A percentile compares a stretch with the other conserved stretches of the same genome.
Evolutionary conservation across 1,284 basidiomycete genomes (phyloP).

Genomic region (Fomitiporia mediterranea): DNA sequence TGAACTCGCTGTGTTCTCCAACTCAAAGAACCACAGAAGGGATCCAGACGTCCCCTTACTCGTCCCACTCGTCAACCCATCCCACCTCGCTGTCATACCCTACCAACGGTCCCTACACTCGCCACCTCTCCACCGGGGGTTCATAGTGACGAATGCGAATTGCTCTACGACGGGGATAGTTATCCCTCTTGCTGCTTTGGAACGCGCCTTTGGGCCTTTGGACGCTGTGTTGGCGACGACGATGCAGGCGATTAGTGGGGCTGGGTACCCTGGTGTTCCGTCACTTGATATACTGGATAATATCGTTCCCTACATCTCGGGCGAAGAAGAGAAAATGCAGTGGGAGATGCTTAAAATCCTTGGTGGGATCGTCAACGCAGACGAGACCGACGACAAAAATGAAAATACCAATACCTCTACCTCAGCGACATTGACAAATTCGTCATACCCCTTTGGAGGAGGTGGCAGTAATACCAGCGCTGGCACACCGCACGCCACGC

Average conservation of each 20-base stretch:
- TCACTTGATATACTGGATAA: constrained; percentile 95
- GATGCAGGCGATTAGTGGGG: constrained; percentile 97
- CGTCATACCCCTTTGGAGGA: background rate
- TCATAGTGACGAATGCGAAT: constrained; percentile 98
- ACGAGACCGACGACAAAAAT: constrained; percentile 34
- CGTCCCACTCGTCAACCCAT: constrained; percentile 93
- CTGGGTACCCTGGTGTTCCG: constrained; percentile 93
- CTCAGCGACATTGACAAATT: background rate
- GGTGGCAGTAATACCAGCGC: too few relatives aligned
- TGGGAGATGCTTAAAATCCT: constrained; percentile 99
- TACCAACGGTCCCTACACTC: constrained; percentile 74
- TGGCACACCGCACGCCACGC: background rate
- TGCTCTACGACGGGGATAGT: constrained; percentile 96
- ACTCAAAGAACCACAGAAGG: constrained; percentile 94
- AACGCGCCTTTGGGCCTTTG: constrained; percentile 89
- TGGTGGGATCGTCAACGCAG: constrained; percentile 64
- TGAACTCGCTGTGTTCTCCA: constrained; percentile 93
- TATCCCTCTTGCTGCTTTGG: constrained; percentile 89
- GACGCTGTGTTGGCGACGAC: constrained; percentile 91
- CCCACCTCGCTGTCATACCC: constrained; percentile 80
- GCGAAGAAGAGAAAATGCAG: constrained; percentile 99
- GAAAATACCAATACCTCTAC: background rate
- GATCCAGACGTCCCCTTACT: constrained; percentile 96
- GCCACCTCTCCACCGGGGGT: constrained; percentile 79
- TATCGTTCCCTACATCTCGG: constrained; percentile 90